Evolutionary conservation across 1,284 basidiomycete species (phyloP).

Genomic region (Apiotrichum akiyoshidainum): DNA sequence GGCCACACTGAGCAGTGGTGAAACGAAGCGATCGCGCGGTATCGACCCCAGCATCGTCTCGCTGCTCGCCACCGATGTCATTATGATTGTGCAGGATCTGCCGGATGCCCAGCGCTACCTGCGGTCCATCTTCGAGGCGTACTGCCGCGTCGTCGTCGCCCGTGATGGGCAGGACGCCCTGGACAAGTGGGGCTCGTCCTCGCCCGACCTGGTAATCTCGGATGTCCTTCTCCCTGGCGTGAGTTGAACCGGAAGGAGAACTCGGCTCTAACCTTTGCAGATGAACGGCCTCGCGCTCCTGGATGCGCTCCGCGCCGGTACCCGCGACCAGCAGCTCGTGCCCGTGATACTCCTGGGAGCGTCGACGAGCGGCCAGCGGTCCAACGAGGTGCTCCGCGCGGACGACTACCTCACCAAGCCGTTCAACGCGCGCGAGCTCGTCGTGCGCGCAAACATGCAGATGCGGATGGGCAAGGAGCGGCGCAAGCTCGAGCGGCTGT

Average conservation of each 20-base stretch:
- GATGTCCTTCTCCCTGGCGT: slow-evolving; percentile 53
- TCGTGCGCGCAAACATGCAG: slow-evolving; percentile 49
- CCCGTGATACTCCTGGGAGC: slow-evolving; percentile 39
- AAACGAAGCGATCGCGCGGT: no score
- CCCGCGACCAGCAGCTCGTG: slow-evolving; percentile 23
- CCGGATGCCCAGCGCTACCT: slow-evolving; percentile 43
- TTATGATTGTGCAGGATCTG: slow-evolving; percentile 46
- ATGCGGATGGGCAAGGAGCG: slow-evolving; percentile 46
- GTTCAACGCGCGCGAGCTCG: slow-evolving; percentile 49
- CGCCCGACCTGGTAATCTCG: slow-evolving; percentile 46
- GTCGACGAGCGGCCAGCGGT: slow-evolving; percentile 30
- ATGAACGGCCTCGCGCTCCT: slow-evolving; percentile 40
- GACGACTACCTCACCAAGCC: slow-evolving; percentile 50
- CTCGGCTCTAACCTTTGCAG: slow-evolving; percentile 11
- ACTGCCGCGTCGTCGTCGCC: slow-evolving; percentile 50
- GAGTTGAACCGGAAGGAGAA: slow-evolving; percentile 11
- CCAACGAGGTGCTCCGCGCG: slow-evolving; percentile 34
- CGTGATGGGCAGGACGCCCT: slow-evolving; percentile 49
- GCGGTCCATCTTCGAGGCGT: slow-evolving; percentile 44
- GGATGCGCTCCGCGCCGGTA: slow-evolving; percentile 20
- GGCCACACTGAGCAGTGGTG: no score
- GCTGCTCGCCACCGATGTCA: slow-evolving; percentile 42
- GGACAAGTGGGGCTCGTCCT: slow-evolving; percentile 28
- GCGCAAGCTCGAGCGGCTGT: slow-evolving; percentile 37
- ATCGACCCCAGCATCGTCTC: slow-evolving; percentile 20